Percentiles rank a stretch among this genome's conserved stretches.
phyloP scores from a whole-genome alignment of 129 eudicot species.

The Silybum marianum region DNA sequence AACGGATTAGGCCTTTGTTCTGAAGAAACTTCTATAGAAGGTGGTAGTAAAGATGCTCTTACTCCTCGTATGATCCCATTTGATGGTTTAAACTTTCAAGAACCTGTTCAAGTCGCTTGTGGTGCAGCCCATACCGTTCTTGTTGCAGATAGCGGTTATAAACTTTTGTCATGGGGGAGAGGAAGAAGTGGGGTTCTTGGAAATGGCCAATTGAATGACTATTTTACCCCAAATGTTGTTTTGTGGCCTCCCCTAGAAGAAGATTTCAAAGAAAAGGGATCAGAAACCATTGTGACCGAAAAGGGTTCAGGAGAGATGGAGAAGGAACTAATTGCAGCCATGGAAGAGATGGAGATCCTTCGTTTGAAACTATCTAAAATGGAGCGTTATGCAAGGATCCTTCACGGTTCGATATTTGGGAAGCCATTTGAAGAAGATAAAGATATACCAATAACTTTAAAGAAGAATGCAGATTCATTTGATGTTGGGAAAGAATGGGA shows the following conservation, averaged over 20 bases:
- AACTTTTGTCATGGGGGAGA: conserved; percentile 92
- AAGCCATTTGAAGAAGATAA: conserved; percentile 57
- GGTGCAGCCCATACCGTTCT: conserved; percentile 97
- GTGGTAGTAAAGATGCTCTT: conserved; percentile 75
- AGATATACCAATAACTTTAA: conserved; percentile 55
- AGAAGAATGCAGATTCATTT: conserved; percentile 36
- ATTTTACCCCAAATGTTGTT: conserved; percentile 55
- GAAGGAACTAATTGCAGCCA: conserved; percentile 36
- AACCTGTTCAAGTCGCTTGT: conserved; percentile 68
- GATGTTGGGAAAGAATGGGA: conserved; percentile 83
- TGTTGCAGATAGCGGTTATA: conserved; percentile 60
- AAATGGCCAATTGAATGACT: conserved; percentile 55
- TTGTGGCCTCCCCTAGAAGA: conserved; percentile 72
- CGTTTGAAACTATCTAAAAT: conserved; percentile 42
- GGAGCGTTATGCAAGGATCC: conserved; percentile 75
- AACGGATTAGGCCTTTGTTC: conserved; percentile 86
- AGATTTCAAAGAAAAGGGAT: conserved; percentile 34
- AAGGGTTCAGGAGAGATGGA: conserved; percentile 38
- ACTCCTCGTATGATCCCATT: conserved; percentile 46
- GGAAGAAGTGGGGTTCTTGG: conserved; percentile 96
- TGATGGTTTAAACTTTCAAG: conserved; percentile 47
- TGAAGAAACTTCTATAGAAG: conserved; percentile 55
- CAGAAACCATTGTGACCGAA: background rate
- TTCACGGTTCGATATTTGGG: conserved; percentile 76
- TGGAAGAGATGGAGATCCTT: conserved; percentile 53